Evolutionary conservation across 164 flowering plant genomes (phyloP), one percentile per base, ranked within the genome.

Genomic region (Amborella trichopoda): DNA sequence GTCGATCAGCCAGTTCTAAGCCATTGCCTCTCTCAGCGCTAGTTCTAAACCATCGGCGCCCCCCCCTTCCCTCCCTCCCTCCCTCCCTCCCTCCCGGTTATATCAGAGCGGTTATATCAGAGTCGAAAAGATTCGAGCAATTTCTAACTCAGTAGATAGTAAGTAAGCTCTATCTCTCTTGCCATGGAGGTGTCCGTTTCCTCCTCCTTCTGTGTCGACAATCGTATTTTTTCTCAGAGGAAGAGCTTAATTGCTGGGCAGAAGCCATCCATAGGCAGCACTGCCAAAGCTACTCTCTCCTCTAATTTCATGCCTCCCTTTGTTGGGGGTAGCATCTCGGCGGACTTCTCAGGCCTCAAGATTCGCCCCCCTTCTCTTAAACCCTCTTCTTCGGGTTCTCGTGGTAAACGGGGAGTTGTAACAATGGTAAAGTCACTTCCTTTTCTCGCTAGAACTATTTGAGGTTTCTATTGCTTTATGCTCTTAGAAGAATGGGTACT

Each of bases 391-490:
- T 59, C 77, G 3, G 52, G 63, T 4, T 71, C 80, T 33, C 65
- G 63, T 19, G 66, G 65, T 40, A 84, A 69, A 43, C 62, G 87
- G 23, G 67, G 78, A 52, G 83, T 82, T 46, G 76, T 89, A 43
- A 84, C 97, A n/a, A 80, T 75, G 89, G 95, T 89, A 70, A 2
- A 17, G 10, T 3, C 3, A 11, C 13, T 11, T 51, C 11, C 5
- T 18, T 0, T 11, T 43, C 23, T 53, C 22, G 21, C 17, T 28
- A 19, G 5, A 12, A 10, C 3, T 28, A 16, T 28, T 16, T 28
- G 30, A 16, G 13, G 27, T 2, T 28, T 12, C 6, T 26, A 9
- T 47, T 12, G 5, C 10, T 14, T n/a, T 8, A 19, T 25, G 8
- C 6, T 13, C 13, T 30, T 30, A 6, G 34, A 30, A 30, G 13